phyloP scores from a whole-genome alignment of 2,329 filamentous ascomycete species.

The Cryphonectria naterciae region DNA sequence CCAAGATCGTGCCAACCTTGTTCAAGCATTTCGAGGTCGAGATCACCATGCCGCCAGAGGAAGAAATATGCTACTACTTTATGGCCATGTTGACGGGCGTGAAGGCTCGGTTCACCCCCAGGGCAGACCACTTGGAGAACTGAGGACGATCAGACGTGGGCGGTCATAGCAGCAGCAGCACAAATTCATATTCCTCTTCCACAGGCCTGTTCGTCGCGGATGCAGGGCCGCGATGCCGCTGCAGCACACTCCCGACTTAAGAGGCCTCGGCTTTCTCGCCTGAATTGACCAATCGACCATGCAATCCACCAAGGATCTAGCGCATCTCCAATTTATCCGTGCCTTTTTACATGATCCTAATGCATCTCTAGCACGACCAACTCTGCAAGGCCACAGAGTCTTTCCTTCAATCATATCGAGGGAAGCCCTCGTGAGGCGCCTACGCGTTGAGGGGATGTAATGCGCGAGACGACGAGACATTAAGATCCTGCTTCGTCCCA shows the following conservation, averaged over 20 bases:
- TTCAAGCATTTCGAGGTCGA: slow-evolving; percentile 50
- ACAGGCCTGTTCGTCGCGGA: background rate
- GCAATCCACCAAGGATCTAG: background rate
- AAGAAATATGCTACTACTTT: slow-evolving; percentile 52
- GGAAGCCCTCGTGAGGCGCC: background rate
- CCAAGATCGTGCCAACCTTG: slow-evolving; percentile 48
- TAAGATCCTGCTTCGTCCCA: background rate
- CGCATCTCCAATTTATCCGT: slow-evolving; percentile 2
- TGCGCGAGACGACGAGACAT: background rate
- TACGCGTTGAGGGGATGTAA: background rate
- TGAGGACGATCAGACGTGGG: background rate
- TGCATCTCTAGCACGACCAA: background rate
- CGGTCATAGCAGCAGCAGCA: background rate
- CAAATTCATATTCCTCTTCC: background rate
- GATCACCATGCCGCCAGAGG: slow-evolving; percentile 43
- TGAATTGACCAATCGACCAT: slow-evolving; percentile 1
- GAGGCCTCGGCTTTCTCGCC: background rate
- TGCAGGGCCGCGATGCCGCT: slow-evolving; percentile 15
- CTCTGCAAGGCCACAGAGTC: background rate
- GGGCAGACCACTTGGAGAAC: background rate
- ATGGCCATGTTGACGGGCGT: slow-evolving; percentile 56
- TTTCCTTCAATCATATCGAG: slow-evolving; percentile 17
- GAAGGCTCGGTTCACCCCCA: slow-evolving; percentile 44
- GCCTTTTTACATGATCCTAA: background rate
- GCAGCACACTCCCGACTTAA: background rate